These are phyloP conservation scores for Phlebiopsis flavidoalba DNA, from an alignment of 768 basidiomycete species.

Conservation along the genomic window DNA sequence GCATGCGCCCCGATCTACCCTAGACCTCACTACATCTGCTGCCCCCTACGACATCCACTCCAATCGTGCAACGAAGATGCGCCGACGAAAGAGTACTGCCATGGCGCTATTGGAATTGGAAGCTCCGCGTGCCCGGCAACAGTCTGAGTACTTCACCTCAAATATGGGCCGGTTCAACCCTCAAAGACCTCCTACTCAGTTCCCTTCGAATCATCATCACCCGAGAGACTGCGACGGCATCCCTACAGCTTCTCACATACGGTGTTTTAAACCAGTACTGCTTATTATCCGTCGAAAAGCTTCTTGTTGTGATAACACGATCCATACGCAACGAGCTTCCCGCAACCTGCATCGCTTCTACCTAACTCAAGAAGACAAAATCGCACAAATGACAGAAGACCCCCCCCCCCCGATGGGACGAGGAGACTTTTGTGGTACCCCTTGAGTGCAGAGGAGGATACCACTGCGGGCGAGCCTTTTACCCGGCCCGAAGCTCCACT, in stretches of 20 bases:
- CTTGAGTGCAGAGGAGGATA: constrained; percentile 29
- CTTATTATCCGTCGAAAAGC: constrained; percentile 52
- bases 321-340: constrained; percentile 69
- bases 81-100: constrained; percentile 78
- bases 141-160: constrained; percentile 80
- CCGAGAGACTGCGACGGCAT: constrained; percentile 65
- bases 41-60: constrained; percentile 29
- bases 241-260: constrained; percentile 78
- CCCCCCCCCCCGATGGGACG: constrained; percentile 50
- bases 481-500: constrained; percentile 27
- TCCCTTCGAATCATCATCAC: constrained; percentile 68
- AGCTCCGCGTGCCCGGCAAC: constrained; percentile 63
- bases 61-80: constrained; percentile 37
- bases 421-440: constrained; percentile 49
- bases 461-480: constrained; percentile 7
- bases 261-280: constrained; percentile 68
- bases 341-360: constrained; percentile 43
- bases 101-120: constrained; percentile 89
- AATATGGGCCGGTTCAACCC: constrained; percentile 82
- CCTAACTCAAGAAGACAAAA: constrained; percentile 14
- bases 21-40: constrained; percentile 32
- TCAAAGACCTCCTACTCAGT: constrained; percentile 82
- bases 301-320: constrained; percentile 71
- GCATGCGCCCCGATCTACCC: constrained; percentile 34
- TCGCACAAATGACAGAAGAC: constrained; percentile 23